These are phyloP conservation scores for Drechslerella dactyloides DNA, from an alignment of 2,329 filamentous ascomycete genomes.

Conservation along the genomic window DNA sequence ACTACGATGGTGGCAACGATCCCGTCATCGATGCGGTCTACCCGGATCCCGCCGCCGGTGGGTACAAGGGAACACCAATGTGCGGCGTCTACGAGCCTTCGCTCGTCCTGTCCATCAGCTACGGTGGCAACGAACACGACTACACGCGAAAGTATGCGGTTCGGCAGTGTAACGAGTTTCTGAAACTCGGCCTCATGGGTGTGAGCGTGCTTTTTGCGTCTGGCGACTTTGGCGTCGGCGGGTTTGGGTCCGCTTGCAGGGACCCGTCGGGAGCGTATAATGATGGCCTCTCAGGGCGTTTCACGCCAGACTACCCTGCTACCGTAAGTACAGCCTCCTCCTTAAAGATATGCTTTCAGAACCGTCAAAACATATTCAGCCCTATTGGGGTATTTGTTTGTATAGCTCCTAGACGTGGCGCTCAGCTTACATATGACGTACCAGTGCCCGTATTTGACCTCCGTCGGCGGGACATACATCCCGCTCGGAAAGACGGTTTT, in stretches of 20 bases:
- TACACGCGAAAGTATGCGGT: conserved; percentile 68
- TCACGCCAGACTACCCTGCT: conserved; percentile 59
- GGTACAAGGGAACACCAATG: conserved; percentile 64
- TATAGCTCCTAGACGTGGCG: conserved; percentile 51
- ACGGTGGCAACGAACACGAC: conserved; percentile 71
- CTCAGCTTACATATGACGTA: neutral
- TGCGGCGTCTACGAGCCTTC: conserved; percentile 53
- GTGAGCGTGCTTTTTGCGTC: conserved; percentile 68
- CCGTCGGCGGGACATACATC: conserved; percentile 66
- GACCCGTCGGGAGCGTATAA: conserved; percentile 34
- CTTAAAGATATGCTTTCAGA: too few relatives aligned
- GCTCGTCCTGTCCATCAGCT: conserved; percentile 62
- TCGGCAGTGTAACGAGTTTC: conserved; percentile 69
- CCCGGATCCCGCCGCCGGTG: conserved; percentile 63
- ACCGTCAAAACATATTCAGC: too few relatives aligned
- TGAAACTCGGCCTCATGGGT: conserved; percentile 70
- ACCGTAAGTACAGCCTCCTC: conserved; percentile 64
- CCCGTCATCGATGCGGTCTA: conserved; percentile 59
- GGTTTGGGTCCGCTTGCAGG: conserved; percentile 62
- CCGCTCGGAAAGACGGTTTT: conserved; percentile 57
- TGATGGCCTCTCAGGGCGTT: conserved; percentile 31
- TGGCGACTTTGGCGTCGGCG: conserved; percentile 67
- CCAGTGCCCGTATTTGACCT: conserved; percentile 70
- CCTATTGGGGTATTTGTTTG: too few relatives aligned
- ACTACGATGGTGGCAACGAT: conserved; percentile 59